These are phyloP conservation scores for Paratrypanosoma confusum DNA, from an alignment of 208 protist species.

Conservation along the genomic window DNA sequence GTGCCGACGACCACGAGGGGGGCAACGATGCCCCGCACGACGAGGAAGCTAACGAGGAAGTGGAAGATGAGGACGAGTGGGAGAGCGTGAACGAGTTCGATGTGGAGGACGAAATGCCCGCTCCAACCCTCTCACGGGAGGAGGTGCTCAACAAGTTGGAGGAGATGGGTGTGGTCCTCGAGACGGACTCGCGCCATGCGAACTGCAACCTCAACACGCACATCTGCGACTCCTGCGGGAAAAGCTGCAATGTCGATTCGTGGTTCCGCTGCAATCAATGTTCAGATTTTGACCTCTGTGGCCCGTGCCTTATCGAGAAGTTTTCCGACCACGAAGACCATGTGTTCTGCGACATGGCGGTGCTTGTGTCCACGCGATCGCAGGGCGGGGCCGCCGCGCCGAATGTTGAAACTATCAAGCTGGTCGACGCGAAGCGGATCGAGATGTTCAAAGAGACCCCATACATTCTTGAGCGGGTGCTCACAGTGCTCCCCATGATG, in stretches of 20 bases:
- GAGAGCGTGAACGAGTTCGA: slow-evolving; percentile 3
- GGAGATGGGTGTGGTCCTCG: slow-evolving; percentile 17
- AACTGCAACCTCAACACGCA: slow-evolving; percentile 19
- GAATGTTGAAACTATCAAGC: background rate
- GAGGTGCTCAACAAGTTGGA: slow-evolving; percentile 18
- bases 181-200: slow-evolving; percentile 18
- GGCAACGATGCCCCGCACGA: background rate
- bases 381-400: background rate
- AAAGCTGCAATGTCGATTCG: slow-evolving; percentile 20
- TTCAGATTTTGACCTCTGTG: slow-evolving; percentile 61
- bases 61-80: slow-evolving; percentile 25
- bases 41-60: slow-evolving; percentile 17
- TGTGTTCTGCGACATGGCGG: slow-evolving; percentile 66
- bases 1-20: slow-evolving; percentile 4
- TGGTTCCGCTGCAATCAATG: slow-evolving; percentile 84
- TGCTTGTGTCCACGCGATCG: too few relatives aligned
- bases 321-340: slow-evolving; percentile 36
- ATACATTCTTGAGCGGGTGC: slow-evolving; percentile 30
- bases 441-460: slow-evolving; percentile 31
- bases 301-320: slow-evolving; percentile 37
- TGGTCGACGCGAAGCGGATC: slow-evolving; percentile 11
- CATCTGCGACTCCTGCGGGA: slow-evolving; percentile 53
- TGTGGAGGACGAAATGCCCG: background rate
- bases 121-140: background rate
- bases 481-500: slow-evolving; percentile 43